Conservation (phyloP, 441 rosid genomes). For the Erodium texanum region DNA sequence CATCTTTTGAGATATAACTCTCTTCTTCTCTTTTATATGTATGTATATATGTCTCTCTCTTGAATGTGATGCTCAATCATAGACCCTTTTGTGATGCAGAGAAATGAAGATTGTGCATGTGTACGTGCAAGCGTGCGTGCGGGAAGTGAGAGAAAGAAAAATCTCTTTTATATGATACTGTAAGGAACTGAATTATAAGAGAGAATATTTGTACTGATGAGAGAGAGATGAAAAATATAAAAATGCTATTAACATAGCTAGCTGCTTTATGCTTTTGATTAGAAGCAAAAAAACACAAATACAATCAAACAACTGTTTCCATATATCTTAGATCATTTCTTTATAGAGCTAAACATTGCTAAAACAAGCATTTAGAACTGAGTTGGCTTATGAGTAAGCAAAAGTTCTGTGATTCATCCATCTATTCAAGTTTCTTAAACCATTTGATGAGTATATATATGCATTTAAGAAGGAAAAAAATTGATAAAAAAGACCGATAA, state of each 20-base stretch:
- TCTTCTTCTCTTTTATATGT: constrained; percentile 8
- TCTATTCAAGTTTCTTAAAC: too few relatives aligned
- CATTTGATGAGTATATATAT: too few relatives aligned
- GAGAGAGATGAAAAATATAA: constrained; percentile 8
- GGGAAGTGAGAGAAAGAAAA: constrained; percentile 7
- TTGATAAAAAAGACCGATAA: too few relatives aligned
- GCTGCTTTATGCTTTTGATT: neutral
- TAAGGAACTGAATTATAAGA: constrained; percentile 4
- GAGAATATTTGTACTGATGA: constrained; percentile 11
- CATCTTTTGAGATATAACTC: constrained; percentile 24
- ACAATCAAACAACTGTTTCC: neutral
- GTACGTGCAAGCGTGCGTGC: constrained; percentile 27
- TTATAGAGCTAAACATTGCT: neutral
- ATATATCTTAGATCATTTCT: too few relatives aligned
- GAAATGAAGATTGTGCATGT: constrained; percentile 24
- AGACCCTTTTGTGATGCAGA: neutral
- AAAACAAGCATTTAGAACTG: neutral
- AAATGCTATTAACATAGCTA: neutral
- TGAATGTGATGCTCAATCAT: constrained; percentile 24
- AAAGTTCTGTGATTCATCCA: too few relatives aligned
- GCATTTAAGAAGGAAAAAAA: too few relatives aligned
- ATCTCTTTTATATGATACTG: constrained; percentile 1
- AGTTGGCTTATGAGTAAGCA: neutral
- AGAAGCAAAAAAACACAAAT: neutral
- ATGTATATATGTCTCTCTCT: constrained; percentile 6